Evolutionary conservation across 176 grass and related monocot genomes (phyloP), one percentile per base, ranked within the genome.

Genomic region (Carex myosuroides): DNA sequence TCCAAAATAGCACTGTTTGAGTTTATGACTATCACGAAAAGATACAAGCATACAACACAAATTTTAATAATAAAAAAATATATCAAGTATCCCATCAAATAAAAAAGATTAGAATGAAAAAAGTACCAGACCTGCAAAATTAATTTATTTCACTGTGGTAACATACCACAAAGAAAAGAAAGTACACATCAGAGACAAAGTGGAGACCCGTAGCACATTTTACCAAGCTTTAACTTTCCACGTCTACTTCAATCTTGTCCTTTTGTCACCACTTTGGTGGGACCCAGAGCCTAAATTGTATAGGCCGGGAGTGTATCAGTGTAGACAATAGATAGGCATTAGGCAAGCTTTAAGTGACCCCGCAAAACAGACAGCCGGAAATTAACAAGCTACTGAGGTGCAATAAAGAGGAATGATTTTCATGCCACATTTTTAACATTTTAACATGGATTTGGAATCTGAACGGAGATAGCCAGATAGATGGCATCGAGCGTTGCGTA

Each of bases 351-450:
- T 7, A 53, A 53, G 14, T 41, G 12, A 22, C n/a, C 42, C 42
- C 68, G 46, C 68, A 2, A 6, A 70, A 68, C 13, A 16, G 6
- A 62, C 20, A 44, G 16, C 37, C 68, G 68, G 18, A 44, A 70
- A 70, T 33, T 39, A 39, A 39, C 37, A 20, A 42, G 37, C 37
- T 42, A 70, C 37, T 9, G 18, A 35, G 16, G 66, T 41, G 66
- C 83, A 61, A 74, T 74, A 46, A 85, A 85, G 48, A 74, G 53
- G 46, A 85, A 85, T 42, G 22, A 61, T 60, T 85, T 21, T 35
- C 53, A 85, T 85, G 67, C 69, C 24, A 37, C 68, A 24, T 46
- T 76, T 73, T 73, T 84, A 33, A 17, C 2, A 50, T 50, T 50
- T 64, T 33, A 54, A 70, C 48, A n/a, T 75, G 52, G 33, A 17